Base-by-base conservation (phyloP, 768 basidiomycete genomes). In the Galerina marginata region DNA sequence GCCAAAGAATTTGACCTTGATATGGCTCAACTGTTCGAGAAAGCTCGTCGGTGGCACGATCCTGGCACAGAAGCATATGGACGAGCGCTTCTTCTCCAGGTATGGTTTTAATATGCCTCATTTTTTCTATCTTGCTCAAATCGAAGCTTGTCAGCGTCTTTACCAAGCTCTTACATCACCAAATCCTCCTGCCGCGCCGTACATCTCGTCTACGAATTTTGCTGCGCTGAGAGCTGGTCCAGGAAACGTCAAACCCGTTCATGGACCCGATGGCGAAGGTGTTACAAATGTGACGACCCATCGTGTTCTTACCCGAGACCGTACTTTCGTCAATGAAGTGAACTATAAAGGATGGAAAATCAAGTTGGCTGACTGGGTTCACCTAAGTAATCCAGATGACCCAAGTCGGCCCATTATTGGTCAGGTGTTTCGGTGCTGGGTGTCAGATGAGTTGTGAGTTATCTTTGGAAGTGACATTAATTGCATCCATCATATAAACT, bases 351-450 rank as follows among this genome's bases (percentile, higher is more conserved):
- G 94, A 0, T 87, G 88, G 85, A 77, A 78, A 23, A 75, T 92
- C 67, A 84, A 82, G 47, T 74, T 90, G 45, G 95, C 90, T 6
- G 95, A 97, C 74, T 98, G 92, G 87, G 81, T 98, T 6, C 96
- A 97, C 75, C 71, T 97, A 54, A 87, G 86, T 67, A 96, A 96
- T 74, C 89, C 94, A 0, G 92, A 95, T 74, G 95, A 96, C 72
- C 87, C 93, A 0, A 84, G 87, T 60, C 83, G 87, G 54, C 96
- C 96, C 1, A 93, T 96, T 66, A 81, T 96, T 57, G 96, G 86
- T 1, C 96, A 98, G 69, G 87, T 97, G 15, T 96, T 93, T 77
- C 88, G 88, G 71, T 90, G 88, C 43, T 97, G 86, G 82, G 71
- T 86, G 26, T 90, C 86, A 20, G 87, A 90, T 14, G 88, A 88